phyloP scores from a whole-genome alignment of 2,329 filamentous ascomycete genomes.

The Clarireedia sp. region DNA sequence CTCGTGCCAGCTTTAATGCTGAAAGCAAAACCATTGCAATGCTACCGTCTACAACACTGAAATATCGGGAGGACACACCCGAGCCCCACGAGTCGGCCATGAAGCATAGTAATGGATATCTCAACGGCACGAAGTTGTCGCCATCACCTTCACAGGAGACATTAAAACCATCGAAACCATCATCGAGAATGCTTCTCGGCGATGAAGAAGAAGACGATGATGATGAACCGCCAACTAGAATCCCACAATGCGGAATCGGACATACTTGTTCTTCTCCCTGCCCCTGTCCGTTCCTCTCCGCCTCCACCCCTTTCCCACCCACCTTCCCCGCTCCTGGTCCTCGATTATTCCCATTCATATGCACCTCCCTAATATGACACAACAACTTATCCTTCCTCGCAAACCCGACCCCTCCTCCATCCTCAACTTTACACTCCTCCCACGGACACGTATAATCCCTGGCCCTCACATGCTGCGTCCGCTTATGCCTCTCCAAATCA shows the following conservation, averaged over 20 bases:
- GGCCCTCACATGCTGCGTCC: neutral
- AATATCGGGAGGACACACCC: conserved; percentile 49
- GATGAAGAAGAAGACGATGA: conserved; percentile 43
- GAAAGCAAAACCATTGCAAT: conserved; percentile 62
- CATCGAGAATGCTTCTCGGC: conserved; percentile 50
- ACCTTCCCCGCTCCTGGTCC: no score
- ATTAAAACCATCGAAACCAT: conserved; percentile 55
- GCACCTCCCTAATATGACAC: neutral
- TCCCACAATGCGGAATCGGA: neutral
- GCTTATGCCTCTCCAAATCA: conserved; percentile 1
- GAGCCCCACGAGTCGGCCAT: conserved; percentile 55
- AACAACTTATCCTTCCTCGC: neutral
- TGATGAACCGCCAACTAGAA: neutral
- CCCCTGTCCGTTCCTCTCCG: neutral
- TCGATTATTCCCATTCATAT: neutral
- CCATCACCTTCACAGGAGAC: conserved; percentile 78
- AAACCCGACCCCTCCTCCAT: neutral
- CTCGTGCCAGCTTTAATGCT: conserved; percentile 41
- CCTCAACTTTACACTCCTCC: neutral
- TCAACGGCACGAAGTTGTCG: conserved; percentile 31
- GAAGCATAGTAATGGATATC: conserved; percentile 51
- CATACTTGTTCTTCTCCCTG: neutral
- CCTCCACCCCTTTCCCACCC: neutral
- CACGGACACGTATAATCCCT: neutral
- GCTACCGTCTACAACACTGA: conserved; percentile 59